Conservation (phyloP, 176 grass and related monocot genomes). For the Dactylis glomerata region DNA sequence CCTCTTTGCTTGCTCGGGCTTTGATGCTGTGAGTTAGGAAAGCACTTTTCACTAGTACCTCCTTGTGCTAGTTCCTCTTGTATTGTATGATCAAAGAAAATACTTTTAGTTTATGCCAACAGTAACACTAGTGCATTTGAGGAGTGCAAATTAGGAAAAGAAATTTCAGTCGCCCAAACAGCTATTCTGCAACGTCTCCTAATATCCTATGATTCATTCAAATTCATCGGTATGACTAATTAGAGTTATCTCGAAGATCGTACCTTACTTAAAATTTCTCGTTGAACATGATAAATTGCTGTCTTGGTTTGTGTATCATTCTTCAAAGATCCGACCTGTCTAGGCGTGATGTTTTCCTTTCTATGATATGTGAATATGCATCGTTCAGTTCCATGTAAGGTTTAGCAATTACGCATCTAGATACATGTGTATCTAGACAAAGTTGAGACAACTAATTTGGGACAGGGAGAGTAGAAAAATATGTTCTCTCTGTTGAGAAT, state of each 20-base stretch:
- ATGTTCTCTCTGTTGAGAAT: background rate
- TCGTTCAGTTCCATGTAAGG: background rate
- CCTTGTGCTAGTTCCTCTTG: slow-evolving; percentile 4
- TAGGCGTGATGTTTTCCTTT: background rate
- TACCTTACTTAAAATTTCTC: background rate
- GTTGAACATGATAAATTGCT: background rate
- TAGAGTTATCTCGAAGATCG: background rate
- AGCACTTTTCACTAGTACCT: slow-evolving; percentile 12
- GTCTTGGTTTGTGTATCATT: background rate
- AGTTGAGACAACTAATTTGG: no score
- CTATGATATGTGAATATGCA: background rate
- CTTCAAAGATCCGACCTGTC: background rate
- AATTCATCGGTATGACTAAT: background rate
- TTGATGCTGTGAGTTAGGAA: background rate
- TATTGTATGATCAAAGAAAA: background rate
- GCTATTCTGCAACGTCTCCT: background rate
- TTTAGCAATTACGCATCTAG: background rate
- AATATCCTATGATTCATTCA: background rate
- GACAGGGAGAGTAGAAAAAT: no score
- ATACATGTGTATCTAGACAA: no score
- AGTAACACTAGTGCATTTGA: background rate
- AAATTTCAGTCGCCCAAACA: background rate
- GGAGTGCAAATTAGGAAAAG: background rate
- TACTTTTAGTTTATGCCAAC: background rate
- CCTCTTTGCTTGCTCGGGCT: background rate